Conservation (phyloP, 768 basidiomycete genomes). For the Mycena olivaceomarginata region DNA sequence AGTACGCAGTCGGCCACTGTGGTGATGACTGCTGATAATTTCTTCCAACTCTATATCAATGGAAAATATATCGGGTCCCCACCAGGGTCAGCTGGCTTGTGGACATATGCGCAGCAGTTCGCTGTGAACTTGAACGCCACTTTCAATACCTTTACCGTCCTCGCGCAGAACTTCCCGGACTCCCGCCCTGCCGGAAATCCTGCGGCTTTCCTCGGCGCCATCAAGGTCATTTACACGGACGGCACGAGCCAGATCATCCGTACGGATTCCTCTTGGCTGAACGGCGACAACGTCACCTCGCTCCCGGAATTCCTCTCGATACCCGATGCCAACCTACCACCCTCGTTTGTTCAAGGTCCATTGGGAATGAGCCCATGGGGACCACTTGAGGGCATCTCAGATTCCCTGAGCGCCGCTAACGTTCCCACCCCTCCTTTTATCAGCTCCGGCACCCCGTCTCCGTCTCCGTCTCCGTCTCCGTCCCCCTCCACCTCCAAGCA, state of each 20-base stretch:
- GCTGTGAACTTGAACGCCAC: constrained; percentile 9
- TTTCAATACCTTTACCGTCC: constrained; percentile 23
- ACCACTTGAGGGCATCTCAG: not conserved
- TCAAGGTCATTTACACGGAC: not conserved
- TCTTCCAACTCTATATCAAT: constrained; percentile 20
- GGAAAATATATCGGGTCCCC: constrained; percentile 16
- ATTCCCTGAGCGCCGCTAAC: constrained; percentile 6
- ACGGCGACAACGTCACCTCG: not conserved
- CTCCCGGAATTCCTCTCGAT: constrained; percentile 11
- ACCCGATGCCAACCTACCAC: not conserved
- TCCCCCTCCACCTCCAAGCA: not conserved
- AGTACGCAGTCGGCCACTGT: constrained; percentile 15
- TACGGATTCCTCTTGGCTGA: constrained; percentile 32
- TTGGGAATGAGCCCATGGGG: constrained; percentile 19
- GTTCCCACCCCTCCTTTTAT: constrained; percentile 23
- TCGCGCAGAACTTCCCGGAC: constrained; percentile 13
- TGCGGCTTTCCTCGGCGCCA: constrained; percentile 24
- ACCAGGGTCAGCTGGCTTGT: not conserved
- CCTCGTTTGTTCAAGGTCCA: not conserved
- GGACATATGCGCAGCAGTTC: constrained; percentile 31
- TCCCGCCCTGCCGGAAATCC: no score
- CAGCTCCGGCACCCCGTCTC: not conserved
- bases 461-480: not conserved
- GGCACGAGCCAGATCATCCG: constrained; percentile 1
- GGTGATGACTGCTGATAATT: constrained; percentile 25